Evolutionary conservation across 331 rosid genomes (phyloP), one percentile per base, ranked within the genome.

Genomic region (Saraca asoca): DNA sequence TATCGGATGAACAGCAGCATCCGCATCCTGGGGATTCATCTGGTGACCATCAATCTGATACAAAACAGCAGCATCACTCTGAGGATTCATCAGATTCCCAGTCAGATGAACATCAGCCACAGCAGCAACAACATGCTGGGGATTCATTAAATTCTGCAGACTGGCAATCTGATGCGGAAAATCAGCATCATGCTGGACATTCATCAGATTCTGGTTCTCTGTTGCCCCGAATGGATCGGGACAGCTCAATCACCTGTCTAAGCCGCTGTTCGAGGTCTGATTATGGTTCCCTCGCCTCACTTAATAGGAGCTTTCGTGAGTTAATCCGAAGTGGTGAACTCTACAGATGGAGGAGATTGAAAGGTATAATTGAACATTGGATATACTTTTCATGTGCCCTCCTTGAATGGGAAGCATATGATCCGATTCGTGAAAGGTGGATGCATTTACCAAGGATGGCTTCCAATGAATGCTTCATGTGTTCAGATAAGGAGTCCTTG

Each of bases 361-460:
- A 85, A 60, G 91, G 79, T 1, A 83, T 89, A 58, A 65, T 84
- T 59, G 98, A 92, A 56, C 98, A 89, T 45, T 92, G 98, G 98
- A 69, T 92, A 73, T 92, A 92, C 54, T 89, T 92, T 71, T 89
- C 96, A 9, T 85, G 91, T 46, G 81, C 88, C 20, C 85, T 84
- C 35, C 94, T 87, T 2, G 91, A 92, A 69, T 92, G 98, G 98
- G 94, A 87, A 42, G 98, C 98, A 8, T 92, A 87, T 31, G 95
- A 92, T 81, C 98, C 96, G 16, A 70, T 73, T 68, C 85, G 74
- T 0, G 56, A 71, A 6, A 55, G 85, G 62, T 92, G 98, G 98
- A 87, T 92, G 95, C 91, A 82, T 76, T 79, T 92, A 55, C 98
- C 98, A 8, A 85, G 83, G 65, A 92, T 92, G 93, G 79, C 88